Evolutionary conservation across 208 protist species (phyloP).

Genomic region (Endotrypanum monterogeii): DNA sequence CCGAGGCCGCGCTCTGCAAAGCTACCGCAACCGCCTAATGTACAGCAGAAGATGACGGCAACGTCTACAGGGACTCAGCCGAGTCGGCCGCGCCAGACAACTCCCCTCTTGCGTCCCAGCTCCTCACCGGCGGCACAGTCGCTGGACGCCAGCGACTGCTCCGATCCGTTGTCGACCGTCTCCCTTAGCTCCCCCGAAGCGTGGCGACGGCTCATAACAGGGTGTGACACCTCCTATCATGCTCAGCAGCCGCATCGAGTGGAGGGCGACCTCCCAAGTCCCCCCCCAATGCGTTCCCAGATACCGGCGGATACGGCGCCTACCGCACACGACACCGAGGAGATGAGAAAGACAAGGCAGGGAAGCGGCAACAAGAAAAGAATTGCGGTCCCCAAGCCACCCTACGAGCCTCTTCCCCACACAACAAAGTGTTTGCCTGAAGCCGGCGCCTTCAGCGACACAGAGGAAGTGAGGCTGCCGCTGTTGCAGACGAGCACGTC

Average conservation of each 20-base stretch:
- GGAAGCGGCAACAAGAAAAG: background rate
- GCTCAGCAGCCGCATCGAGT: background rate
- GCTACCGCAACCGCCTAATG: background rate
- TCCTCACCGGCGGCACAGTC: background rate
- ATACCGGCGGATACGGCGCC: conserved; percentile 1
- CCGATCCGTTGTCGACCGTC: conserved; percentile 6
- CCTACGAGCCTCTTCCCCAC: background rate
- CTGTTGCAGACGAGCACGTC: background rate
- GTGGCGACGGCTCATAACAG: conserved; percentile 27
- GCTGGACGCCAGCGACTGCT: background rate
- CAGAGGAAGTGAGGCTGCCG: background rate
- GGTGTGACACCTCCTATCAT: background rate
- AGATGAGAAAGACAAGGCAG: background rate
- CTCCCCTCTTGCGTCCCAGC: background rate
- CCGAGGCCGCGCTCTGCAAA: background rate
- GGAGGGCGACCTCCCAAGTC: background rate
- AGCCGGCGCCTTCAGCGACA: background rate
- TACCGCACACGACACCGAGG: conserved; percentile 3
- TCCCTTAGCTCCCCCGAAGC: conserved; percentile 16
- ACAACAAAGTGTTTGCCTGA: background rate
- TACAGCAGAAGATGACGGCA: background rate
- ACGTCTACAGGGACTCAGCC: background rate
- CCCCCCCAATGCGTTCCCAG: conserved; percentile 5
- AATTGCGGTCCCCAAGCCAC: background rate
- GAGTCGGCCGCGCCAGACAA: background rate